phyloP scores from a whole-genome alignment of 2,329 filamentous ascomycete genomes.

The Leptosphaerulina australis region DNA sequence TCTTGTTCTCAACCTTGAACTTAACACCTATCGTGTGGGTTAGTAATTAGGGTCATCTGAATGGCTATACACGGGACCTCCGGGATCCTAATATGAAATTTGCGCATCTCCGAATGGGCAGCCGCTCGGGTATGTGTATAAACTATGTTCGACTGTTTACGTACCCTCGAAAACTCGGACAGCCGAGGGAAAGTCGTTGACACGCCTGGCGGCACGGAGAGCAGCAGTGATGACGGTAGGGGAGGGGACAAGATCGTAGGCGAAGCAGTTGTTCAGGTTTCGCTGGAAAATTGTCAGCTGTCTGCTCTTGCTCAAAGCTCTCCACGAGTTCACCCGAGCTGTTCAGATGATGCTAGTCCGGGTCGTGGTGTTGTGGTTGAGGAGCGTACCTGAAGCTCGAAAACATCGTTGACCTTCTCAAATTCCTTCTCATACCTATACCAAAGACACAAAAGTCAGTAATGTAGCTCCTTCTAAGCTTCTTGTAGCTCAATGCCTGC shows the following conservation, averaged over 20 bases:
- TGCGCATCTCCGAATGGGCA: not conserved
- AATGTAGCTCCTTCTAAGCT: conserved; percentile 26
- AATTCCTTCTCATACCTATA: conserved; percentile 99
- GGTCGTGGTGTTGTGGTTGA: conserved; percentile 6
- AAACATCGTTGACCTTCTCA: conserved; percentile 95
- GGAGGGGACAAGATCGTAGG: conserved; percentile 98
- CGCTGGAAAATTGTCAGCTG: conserved; percentile 59
- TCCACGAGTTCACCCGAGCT: conserved; percentile 12
- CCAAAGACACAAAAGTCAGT: conserved; percentile 35
- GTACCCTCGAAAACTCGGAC: conserved; percentile 98
- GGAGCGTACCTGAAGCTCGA: conserved; percentile 91
- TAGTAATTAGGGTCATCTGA: conserved; percentile 28
- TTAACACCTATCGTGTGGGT: conserved; percentile 74
- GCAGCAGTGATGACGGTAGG: conserved; percentile 89
- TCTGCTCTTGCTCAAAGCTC: conserved; percentile 1
- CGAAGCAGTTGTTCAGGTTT: conserved; percentile 99
- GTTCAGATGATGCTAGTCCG: conserved; percentile 25
- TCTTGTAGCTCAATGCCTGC: conserved; percentile 39
- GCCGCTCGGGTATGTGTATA: not conserved
- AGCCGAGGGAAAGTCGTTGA: conserved; percentile 98
- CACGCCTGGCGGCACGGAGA: conserved; percentile 88
- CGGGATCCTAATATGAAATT: not conserved
- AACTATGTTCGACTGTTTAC: conserved; percentile 34
- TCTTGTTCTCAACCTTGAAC: conserved; percentile 98
- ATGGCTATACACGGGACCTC: conserved; percentile 7